Base-by-base conservation (phyloP, 371 early-diverging fungal species). In the Apophysomyces variabilis region DNA sequence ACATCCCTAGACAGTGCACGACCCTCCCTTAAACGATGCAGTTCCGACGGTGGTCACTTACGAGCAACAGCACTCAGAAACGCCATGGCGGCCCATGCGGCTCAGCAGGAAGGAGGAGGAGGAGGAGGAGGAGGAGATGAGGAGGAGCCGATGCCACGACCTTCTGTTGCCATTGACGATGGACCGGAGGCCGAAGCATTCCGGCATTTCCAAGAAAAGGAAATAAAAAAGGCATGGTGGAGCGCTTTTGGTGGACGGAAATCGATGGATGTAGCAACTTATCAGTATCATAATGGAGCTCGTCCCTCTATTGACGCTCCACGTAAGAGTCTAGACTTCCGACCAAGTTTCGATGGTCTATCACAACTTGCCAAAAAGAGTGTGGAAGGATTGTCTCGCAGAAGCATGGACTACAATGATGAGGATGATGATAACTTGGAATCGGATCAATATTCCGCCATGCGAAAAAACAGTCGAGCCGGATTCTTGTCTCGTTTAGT, bases 41-140 rank as follows among this genome's bases (percentile, higher is more conserved):
- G 77, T 60, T 81, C 79, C 1, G 82, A 81, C 63, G 77, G 75
- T n/a, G 73, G 73, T 2, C 71, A 73, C 32, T 58, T 81, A 61
- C 68, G 82, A 7, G 72, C 77, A 11, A 73, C 82, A 18, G 79
- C 79, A 1, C 57, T 78, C 41, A 75, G 72, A 67, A 78, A 81
- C 58, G 72, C 77, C 0, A 76, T 76, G 77, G 77, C 73, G 12
- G 82, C 78, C 5, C 71, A 75, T 26, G 39, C 41, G 14, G 38
- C 60, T 26, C 36, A 59, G 54, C 47, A 68, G 46, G 38, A 58
- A 1, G 59, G 37, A 12, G 61, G 32, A 26, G 32, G 32, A 26
- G 32, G n/a, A n/a, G n/a, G n/a, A n/a, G 26, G 26, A 26, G 32
- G 32, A 26, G 32, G n/a, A 5, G 54, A 63, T 16, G 67, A 62